Conservation (phyloP, 108 stramenopile species). For the Cyclotella atomus region DNA sequence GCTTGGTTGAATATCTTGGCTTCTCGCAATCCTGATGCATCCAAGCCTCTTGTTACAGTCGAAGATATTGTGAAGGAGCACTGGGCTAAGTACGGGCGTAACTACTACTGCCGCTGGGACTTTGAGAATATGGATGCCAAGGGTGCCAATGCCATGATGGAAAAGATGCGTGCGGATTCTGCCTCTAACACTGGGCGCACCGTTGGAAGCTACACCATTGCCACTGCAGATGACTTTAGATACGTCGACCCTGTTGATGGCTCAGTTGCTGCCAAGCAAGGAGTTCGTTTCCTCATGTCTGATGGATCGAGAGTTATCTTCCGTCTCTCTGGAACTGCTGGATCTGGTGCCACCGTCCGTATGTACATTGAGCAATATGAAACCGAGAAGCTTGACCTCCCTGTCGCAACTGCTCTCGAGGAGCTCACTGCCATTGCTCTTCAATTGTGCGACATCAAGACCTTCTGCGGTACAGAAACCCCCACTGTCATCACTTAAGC, state of each 20-base stretch:
- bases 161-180: conserved; percentile 86
- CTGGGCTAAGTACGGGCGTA: conserved; percentile 97
- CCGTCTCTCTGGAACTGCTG: conserved; percentile 98
- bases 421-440: conserved; percentile 91
- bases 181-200: conserved; percentile 72
- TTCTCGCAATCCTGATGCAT: conserved; percentile 75
- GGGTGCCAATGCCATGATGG: conserved; percentile 92
- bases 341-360: conserved; percentile 98
- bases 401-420: conserved; percentile 81
- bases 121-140: conserved; percentile 95
- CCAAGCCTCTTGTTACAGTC: conserved; percentile 90
- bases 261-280: conserved; percentile 89
- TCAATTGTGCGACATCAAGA: conserved; percentile 86
- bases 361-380: conserved; percentile 99
- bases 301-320: conserved; percentile 98
- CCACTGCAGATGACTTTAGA: conserved; percentile 94
- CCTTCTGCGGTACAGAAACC: conserved; percentile 91
- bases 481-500: conserved; percentile 99
- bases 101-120: conserved; percentile 99
- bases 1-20: conserved; percentile 98
- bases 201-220: conserved; percentile 86
- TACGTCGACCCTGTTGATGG: conserved; percentile 98
- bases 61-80: conserved; percentile 95
- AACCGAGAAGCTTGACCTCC: conserved; percentile 73
- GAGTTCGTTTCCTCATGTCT: conserved; percentile 93